Evolutionary conservation across 768 basidiomycete genomes (phyloP), one percentile per base, ranked within the genome.

Genomic region (Saitozyma sp.): DNA sequence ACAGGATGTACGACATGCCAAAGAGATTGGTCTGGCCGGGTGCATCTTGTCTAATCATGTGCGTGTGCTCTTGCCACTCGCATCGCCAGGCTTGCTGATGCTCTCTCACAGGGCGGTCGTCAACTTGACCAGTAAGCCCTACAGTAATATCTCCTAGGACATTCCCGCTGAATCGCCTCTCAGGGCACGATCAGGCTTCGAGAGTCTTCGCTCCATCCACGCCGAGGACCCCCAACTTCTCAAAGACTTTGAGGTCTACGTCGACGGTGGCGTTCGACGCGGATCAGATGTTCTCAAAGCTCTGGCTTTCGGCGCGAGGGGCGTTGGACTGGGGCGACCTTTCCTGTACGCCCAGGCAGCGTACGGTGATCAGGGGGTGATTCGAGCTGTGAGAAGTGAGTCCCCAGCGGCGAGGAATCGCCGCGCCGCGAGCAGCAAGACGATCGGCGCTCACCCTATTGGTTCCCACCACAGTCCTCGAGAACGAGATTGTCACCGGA

Each of bases 261-360:
- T 95, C 55, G 92, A 96, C 71, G 92, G 92, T 77, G 90, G 90
- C 6, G 79, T 90, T 38, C 82, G 84, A 48, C 84, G 92, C 50
- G 92, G 92, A 17, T 91, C 89, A 59, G 92, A 95, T 80, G 87
- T 93, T 11, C 79, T 95, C 40, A 92, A 92, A 79, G 92, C 92
- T 0, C 80, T 94, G 8, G 94, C 91, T 69, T 82, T 95, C 7
- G 81, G 80, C 6, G 81, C 80, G 1, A 76, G 70, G 29, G 81
- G 78, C 6, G 81, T 80, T 5, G 79, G 78, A 0, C 56, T 81
- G 9, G 80, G 81, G 16, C 54, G 81, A 58, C 70, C 80, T 45
- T 80, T 82, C 62, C 68, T 82, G 63, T 82, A 73, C 53, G 77
- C 79, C 40, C 77, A 78, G 39, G 66, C 81, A 10, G 79, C 77